phyloP scores from a whole-genome alignment of 2,329 filamentous ascomycete species.

The Diaporthe ampelina region DNA sequence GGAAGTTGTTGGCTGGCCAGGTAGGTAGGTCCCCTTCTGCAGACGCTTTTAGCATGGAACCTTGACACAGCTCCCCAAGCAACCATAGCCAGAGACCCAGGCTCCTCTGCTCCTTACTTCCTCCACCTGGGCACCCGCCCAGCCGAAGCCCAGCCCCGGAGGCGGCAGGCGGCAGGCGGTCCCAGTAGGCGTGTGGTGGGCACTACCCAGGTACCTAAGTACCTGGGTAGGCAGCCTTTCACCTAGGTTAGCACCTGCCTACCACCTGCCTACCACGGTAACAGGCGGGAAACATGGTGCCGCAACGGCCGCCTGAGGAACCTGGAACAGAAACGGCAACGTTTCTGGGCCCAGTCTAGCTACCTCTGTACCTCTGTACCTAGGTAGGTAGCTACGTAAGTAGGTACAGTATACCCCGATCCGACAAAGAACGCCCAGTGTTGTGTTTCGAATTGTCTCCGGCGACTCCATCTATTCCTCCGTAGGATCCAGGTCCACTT shows the following conservation, averaged over 20 bases:
- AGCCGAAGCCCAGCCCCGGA: neutral
- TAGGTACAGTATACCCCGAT: neutral
- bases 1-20: neutral
- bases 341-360: slow-evolving; percentile 17
- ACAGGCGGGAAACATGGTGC: slow-evolving; percentile 19
- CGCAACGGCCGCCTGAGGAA: slow-evolving; percentile 28
- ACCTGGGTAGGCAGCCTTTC: no score
- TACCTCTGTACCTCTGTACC: neutral
- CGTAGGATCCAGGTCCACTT: slow-evolving; percentile 5
- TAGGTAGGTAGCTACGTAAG: no score
- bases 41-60: slow-evolving; percentile 14
- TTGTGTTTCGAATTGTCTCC: slow-evolving; percentile 12
- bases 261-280: neutral
- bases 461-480: slow-evolving; percentile 5
- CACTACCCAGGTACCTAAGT: no score
- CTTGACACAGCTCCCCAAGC: slow-evolving; percentile 6
- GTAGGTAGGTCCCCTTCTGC: neutral
- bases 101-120: neutral
- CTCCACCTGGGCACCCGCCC: neutral
- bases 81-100: neutral
- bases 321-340: slow-evolving; percentile 14
- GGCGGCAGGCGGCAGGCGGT: neutral
- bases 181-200: no score
- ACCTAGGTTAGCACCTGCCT: no score
- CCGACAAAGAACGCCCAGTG: slow-evolving; percentile 6